phyloP scores from a whole-genome alignment of 2,329 filamentous ascomycete species.

The Fusarium metavorans region DNA sequence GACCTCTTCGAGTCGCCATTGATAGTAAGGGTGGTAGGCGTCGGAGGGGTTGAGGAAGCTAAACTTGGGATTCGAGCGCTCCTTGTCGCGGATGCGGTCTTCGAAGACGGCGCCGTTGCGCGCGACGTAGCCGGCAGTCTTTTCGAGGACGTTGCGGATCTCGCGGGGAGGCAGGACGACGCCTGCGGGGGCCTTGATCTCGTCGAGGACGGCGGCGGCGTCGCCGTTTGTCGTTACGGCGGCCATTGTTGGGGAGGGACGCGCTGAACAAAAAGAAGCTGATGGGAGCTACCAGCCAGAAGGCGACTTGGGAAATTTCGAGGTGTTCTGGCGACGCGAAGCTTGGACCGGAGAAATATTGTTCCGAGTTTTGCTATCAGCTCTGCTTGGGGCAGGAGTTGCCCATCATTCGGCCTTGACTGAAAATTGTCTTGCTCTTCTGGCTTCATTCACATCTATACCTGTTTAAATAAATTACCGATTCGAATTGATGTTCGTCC shows the following conservation, averaged over 20 bases:
- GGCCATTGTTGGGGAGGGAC: conserved; percentile 42
- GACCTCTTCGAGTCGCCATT: conserved; percentile 91
- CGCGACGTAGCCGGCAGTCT: conserved; percentile 92
- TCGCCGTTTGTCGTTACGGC: conserved; percentile 63
- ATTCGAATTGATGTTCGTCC: too few relatives aligned
- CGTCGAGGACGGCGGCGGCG: conserved; percentile 65
- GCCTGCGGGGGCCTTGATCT: conserved; percentile 82
- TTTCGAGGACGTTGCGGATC: conserved; percentile 87
- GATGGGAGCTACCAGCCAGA: conserved; percentile 18
- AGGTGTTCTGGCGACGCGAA: conserved; percentile 37
- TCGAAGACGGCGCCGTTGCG: conserved; percentile 78
- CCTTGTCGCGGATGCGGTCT: conserved; percentile 86
- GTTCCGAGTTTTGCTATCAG: not conserved
- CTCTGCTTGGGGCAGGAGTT: not conserved
- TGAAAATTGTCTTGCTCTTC: too few relatives aligned
- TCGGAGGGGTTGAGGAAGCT: conserved; percentile 85
- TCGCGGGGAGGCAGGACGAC: conserved; percentile 91
- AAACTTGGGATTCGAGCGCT: conserved; percentile 88
- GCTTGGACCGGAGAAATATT: conserved; percentile 23
- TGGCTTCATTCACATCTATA: too few relatives aligned
- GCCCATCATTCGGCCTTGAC: too few relatives aligned
- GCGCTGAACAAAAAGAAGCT: conserved; percentile 9
- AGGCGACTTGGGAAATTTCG: conserved; percentile 43
- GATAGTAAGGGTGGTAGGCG: conserved; percentile 88
- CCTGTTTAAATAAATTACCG: too few relatives aligned